phyloP scores from a whole-genome alignment of 192 early-diverging fungal species.

The Mortierella alpina region DNA sequence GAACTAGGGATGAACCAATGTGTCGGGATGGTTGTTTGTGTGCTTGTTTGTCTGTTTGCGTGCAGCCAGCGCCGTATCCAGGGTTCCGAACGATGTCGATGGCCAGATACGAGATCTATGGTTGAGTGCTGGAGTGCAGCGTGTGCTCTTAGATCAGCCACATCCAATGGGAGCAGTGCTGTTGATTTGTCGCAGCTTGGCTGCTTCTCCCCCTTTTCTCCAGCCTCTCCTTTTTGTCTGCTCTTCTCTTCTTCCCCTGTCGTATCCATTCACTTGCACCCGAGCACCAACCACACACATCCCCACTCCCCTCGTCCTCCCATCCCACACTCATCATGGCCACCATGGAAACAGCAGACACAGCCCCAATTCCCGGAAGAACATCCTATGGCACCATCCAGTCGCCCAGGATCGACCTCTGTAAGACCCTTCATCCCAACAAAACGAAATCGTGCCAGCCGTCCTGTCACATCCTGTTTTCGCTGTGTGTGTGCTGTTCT shows the following conservation, averaged over 20 bases:
- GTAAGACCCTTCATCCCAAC: slow-evolving; percentile 18
- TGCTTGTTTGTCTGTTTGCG: too few species aligned
- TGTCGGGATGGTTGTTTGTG: too few species aligned
- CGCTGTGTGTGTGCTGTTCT: background rate
- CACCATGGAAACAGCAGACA: too few species aligned
- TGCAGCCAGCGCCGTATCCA: too few species aligned
- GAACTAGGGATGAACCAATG: too few species aligned
- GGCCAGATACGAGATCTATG: too few species aligned
- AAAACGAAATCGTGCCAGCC: background rate
- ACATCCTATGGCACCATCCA: slow-evolving; percentile 18
- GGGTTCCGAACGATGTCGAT: too few species aligned
- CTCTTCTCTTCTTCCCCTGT: background rate
- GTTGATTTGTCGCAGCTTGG: slow-evolving; percentile 3
- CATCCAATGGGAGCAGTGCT: too few species aligned
- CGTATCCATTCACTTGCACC: background rate
- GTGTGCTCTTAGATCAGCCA: too few species aligned
- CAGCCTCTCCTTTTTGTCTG: background rate
- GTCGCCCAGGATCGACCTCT: slow-evolving; percentile 38
- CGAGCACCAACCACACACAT: background rate
- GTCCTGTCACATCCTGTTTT: background rate
- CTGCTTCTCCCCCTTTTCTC: background rate
- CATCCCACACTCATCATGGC: too few species aligned
- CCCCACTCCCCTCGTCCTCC: background rate
- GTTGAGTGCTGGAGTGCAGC: too few species aligned
- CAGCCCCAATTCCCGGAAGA: too few species aligned